Evolutionary conservation across 1,284 basidiomycete genomes (phyloP).

Genomic region (Cystobasidium sp.): DNA sequence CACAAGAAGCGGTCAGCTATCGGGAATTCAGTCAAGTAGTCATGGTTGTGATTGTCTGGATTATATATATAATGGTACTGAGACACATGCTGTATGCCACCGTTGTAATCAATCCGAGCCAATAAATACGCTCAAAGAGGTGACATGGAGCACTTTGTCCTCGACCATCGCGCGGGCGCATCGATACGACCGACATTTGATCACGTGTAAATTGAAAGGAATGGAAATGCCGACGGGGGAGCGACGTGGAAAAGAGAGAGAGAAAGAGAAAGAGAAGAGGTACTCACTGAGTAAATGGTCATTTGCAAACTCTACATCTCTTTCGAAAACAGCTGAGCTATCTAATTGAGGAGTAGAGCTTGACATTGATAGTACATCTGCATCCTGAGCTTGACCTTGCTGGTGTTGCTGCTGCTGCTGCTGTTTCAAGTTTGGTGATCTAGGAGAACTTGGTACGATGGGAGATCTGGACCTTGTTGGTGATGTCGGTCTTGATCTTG

Average conservation of each 20-base stretch:
- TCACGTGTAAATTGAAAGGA: slow-evolving; percentile 17
- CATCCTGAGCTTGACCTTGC: background rate
- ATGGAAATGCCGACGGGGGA: background rate
- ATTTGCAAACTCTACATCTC: slow-evolving; percentile 28
- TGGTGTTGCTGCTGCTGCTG: too few relatives aligned
- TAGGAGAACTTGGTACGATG: background rate
- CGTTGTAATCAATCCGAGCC: background rate
- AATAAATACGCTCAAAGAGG: background rate
- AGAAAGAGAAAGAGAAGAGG: background rate
- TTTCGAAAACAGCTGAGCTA: slow-evolving; percentile 26
- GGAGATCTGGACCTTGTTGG: slow-evolving; percentile 7
- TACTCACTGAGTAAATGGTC: slow-evolving; percentile 37
- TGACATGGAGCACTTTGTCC: background rate
- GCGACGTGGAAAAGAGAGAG: too few relatives aligned
- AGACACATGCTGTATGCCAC: slow-evolving; percentile 2
- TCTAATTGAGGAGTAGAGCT: slow-evolving; percentile 3
- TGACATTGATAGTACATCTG: background rate
- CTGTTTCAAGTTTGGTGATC: background rate
- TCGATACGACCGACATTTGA: background rate
- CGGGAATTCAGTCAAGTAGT: background rate
- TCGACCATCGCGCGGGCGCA: too few relatives aligned
- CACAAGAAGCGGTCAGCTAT: too few relatives aligned
- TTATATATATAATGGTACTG: background rate
- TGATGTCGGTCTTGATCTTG: slow-evolving; percentile 5
- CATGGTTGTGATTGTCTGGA: background rate